Percentiles rank a stretch among this genome's conserved stretches.
Conservation (phyloP, 148 eudicot species). For the Silene latifolia region DNA sequence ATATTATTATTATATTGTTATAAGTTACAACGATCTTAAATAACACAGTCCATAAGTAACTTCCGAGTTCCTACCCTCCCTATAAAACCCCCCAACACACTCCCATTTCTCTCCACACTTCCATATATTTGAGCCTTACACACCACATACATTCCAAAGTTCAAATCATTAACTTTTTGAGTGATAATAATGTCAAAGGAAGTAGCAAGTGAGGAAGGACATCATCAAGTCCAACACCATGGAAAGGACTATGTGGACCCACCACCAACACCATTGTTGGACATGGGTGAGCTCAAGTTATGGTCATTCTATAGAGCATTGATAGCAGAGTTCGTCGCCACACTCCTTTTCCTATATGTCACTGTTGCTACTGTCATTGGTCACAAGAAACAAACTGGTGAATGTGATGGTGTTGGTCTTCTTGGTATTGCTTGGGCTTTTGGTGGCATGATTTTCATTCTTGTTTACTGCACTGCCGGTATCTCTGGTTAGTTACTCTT, state of each 20-base stretch:
- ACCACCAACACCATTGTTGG: conserved; percentile 82
- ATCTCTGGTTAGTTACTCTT: conserved; percentile 54
- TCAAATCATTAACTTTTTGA: background rate
- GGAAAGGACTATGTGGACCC: conserved; percentile 90
- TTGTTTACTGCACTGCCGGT: conserved; percentile 97
- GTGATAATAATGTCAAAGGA: conserved; percentile 56
- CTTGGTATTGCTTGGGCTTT: conserved; percentile 91
- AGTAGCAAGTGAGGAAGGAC: conserved; percentile 52
- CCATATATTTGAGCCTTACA: too few relatives aligned
- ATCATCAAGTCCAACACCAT: conserved; percentile 24
- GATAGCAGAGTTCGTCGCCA: conserved; percentile 91
- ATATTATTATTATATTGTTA: too few relatives aligned
- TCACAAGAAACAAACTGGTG: conserved; percentile 64
- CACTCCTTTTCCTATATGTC: conserved; percentile 73
- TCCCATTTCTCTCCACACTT: background rate
- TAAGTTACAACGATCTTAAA: too few relatives aligned
- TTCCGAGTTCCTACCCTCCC: background rate
- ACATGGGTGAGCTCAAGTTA: conserved; percentile 55
- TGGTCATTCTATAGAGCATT: conserved; percentile 94
- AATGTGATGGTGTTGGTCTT: conserved; percentile 78
- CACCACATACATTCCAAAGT: background rate
- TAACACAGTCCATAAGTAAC: too few relatives aligned
- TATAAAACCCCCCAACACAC: conserved; percentile 19
- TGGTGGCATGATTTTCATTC: conserved; percentile 91
- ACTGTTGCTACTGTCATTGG: conserved; percentile 87